These are phyloP conservation scores for Melaleuca alternifolia DNA, from an alignment of 345 rosid species.

Conservation along the genomic window DNA sequence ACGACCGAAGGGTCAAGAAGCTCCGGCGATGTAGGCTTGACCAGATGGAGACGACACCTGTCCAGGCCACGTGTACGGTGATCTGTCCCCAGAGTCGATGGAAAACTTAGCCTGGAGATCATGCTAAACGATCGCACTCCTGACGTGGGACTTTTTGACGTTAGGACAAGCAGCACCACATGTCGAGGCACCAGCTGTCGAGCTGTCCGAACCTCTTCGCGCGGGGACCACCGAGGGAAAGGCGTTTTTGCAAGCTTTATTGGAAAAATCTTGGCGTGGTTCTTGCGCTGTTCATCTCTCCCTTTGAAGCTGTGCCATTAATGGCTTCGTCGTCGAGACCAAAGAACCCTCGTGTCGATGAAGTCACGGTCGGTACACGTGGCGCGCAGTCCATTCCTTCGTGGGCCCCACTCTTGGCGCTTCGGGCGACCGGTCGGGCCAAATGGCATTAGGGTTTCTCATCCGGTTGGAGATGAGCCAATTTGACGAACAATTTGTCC, in stretches of 20 bases:
- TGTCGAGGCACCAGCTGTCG: neutral
- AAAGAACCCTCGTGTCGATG: neutral
- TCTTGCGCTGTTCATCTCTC: neutral
- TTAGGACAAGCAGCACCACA: neutral
- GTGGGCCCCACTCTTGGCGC: neutral
- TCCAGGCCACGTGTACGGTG: conserved; percentile 19
- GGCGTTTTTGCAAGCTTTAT: neutral
- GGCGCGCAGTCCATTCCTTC: neutral
- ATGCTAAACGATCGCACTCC: neutral
- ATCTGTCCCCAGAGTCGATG: neutral
- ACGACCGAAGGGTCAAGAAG: neutral
- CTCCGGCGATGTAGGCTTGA: neutral
- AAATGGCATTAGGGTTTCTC: neutral
- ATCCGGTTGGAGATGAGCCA: neutral
- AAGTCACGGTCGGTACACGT: neutral
- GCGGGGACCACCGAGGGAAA: neutral
- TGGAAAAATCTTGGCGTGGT: neutral
- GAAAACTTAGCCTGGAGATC: neutral
- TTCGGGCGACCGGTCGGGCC: neutral
- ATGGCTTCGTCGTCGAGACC: neutral
- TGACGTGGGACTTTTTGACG: neutral
- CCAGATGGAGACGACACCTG: conserved; percentile 8
- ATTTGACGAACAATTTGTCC: neutral
- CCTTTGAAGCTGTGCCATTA: neutral
- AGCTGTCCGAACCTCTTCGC: neutral